A percentile compares a stretch with the other conserved stretches of the same genome.
Evolutionary conservation across 2,329 filamentous ascomycete species (phyloP).

Genomic region (Chrysoporthe austroafricana): DNA sequence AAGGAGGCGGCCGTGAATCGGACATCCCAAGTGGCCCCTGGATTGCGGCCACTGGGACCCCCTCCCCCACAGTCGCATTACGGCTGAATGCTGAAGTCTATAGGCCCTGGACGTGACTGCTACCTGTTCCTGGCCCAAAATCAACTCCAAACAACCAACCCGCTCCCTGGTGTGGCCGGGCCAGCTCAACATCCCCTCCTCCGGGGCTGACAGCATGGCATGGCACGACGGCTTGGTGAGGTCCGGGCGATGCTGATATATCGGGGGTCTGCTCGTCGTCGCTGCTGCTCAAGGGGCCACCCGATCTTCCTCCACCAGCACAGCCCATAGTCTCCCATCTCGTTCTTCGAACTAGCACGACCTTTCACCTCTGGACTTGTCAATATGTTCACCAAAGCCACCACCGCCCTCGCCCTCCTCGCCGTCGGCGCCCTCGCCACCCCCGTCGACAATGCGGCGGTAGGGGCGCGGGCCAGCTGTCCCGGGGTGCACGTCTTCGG

Average conservation of each 20-base stretch:
- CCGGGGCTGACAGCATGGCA: neutral
- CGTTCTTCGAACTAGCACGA: neutral
- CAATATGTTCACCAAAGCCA: conserved; percentile 4
- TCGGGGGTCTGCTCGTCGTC: neutral
- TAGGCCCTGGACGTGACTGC: neutral
- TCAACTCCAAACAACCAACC: conserved; percentile 7
- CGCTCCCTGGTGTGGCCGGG: neutral
- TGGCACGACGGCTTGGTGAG: neutral
- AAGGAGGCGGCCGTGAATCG: neutral
- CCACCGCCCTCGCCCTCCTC: conserved; percentile 10
- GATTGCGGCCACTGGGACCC: neutral
- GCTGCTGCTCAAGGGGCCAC: neutral
- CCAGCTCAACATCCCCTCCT: neutral
- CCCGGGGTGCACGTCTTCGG: conserved; percentile 54
- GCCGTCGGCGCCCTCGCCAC: conserved; percentile 26
- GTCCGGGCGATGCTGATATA: neutral
- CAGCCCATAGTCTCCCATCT: neutral
- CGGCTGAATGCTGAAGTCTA: conserved; percentile 8
- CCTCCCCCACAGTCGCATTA: neutral
- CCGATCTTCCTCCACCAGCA: neutral
- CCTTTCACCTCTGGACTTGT: neutral
- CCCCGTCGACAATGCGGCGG: conserved; percentile 23
- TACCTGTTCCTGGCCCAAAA: neutral
- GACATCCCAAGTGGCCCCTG: neutral
- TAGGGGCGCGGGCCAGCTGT: conserved; percentile 42